phyloP scores from a whole-genome alignment of 805 yeast species.

The Millerozyma miso region DNA sequence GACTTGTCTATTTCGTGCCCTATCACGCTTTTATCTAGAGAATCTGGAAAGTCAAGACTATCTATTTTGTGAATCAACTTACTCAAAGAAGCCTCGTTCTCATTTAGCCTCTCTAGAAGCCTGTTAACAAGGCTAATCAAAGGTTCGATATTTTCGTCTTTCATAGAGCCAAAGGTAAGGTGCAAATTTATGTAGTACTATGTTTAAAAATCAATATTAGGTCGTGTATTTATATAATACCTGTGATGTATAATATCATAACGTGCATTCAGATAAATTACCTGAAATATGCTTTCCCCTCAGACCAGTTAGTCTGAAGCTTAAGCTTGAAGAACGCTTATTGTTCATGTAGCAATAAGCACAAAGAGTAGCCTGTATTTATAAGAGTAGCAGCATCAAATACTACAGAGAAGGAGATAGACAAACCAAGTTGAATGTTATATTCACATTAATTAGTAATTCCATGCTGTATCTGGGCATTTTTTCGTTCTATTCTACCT shows the following conservation, averaged over 20 bases:
- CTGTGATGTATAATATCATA: not conserved
- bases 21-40: not conserved
- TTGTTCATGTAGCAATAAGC: no score
- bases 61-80: slow-evolving; percentile 21
- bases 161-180: not conserved
- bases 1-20: slow-evolving; percentile 5
- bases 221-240: not conserved
- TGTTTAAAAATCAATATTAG: not conserved
- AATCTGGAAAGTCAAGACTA: slow-evolving; percentile 5
- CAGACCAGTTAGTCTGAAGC: no score
- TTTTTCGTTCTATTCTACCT: slow-evolving; percentile 82
- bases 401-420: no score
- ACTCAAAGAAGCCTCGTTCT: slow-evolving; percentile 21
- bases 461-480: slow-evolving; percentile 34
- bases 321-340: no score
- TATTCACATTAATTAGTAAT: not conserved
- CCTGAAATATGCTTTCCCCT: no score
- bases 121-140: slow-evolving; percentile 19
- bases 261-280: slow-evolving; percentile 1
- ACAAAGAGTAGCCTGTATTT: no score
- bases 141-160: slow-evolving; percentile 28
- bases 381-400: no score
- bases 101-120: slow-evolving; percentile 16
- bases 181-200: not conserved
- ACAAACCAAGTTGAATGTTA: no score